Base-by-base conservation (phyloP, 768 basidiomycete genomes). In the Boletus rubescentipes region DNA sequence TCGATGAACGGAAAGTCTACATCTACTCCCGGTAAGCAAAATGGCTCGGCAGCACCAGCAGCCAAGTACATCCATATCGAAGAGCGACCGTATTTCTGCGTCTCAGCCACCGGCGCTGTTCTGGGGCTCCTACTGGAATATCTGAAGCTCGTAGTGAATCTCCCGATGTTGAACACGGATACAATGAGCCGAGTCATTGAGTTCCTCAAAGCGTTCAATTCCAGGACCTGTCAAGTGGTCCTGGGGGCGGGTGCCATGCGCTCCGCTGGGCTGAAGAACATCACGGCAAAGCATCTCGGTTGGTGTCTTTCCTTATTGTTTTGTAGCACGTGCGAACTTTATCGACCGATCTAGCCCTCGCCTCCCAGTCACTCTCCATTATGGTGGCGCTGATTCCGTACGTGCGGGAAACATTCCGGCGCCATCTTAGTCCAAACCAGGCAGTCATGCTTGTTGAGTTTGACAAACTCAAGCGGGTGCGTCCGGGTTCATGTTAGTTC, bases 201-300 rank as follows among this genome's bases (percentile, higher is more conserved):
- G 70, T 95, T 95, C 67, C 76, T 99, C 55, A 98, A 98, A 73
- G 88, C 94, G 26, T 98, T 96, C 77, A 99, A 99, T 70, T 98
- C 96, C 30, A 78, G 97, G 61, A 96, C 93, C 2, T 99, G 97
- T 72, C 97, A 98, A 69, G 95, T 98, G 41, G 97, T 99, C 1
- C 78, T 99, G 9, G 97, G 97, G 4, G 97, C 97, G 9, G 97
- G 97, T 14, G 97, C 97, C n/a, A 98, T 98, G 95, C 80, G 94
- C 39, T 94, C 92, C 16, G 97, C 97, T 18, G 97, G 97, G 7
- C 73, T 99, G 64, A 98, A 92, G 73, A 96, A 98, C 67, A 99
- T 99, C 67, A 98, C 97, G 0, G 97, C 97, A 37, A 97, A 93
- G 70, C 96, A 99, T 76, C 79, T 99, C 21, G 94, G 93, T 91